phyloP scores from a whole-genome alignment of 192 early-diverging fungal genomes.

The Dispira parvispora region DNA sequence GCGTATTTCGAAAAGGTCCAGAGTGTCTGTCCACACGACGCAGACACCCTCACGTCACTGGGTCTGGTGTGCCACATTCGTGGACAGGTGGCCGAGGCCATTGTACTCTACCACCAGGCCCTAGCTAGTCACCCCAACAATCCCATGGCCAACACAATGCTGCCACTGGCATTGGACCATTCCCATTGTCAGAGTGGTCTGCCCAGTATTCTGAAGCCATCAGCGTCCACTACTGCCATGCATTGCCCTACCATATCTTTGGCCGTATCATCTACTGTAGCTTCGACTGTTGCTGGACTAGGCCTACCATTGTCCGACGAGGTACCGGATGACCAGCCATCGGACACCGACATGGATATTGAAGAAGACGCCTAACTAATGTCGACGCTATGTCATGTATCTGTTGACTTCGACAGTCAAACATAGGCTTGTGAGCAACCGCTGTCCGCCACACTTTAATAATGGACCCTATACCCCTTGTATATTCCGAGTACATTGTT shows the following conservation, averaged over 20 bases:
- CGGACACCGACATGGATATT: constrained; percentile 3
- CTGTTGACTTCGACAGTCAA: no score
- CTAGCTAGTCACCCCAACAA: not conserved
- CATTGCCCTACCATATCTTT: no score
- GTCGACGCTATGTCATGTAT: no score
- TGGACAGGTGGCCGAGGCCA: constrained; percentile 29
- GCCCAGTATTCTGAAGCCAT: not conserved
- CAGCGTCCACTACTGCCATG: no score
- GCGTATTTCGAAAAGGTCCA: constrained; percentile 26
- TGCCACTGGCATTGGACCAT: not conserved
- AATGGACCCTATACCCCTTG: no score
- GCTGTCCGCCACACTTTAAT: no score
- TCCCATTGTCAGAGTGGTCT: not conserved
- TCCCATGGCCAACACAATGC: not conserved
- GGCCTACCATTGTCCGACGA: not conserved
- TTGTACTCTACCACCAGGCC: constrained; percentile 35
- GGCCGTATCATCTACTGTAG: no score
- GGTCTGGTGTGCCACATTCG: constrained; percentile 41
- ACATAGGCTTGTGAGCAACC: no score
- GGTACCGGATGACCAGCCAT: not conserved
- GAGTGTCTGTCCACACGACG: constrained; percentile 19
- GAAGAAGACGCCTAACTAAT: not conserved
- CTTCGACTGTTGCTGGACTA: not conserved
- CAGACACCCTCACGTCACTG: constrained; percentile 27
- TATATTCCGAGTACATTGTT: no score